phyloP scores from a whole-genome alignment of 2,329 filamentous ascomycete genomes.

The Cryphonectria naterciae region DNA sequence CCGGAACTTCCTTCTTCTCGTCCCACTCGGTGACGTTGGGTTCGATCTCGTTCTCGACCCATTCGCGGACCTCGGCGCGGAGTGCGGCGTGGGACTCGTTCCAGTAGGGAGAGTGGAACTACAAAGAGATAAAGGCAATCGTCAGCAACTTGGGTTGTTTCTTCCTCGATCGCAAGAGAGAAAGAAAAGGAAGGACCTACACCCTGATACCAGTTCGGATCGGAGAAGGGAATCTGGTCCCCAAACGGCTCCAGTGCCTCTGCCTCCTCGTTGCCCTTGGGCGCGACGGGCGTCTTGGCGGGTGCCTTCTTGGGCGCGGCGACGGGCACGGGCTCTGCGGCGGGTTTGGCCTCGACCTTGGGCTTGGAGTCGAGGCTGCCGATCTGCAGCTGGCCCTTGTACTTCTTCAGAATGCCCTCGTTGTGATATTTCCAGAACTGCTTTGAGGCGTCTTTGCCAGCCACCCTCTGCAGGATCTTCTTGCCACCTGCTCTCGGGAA shows the following conservation, averaged over 20 bases:
- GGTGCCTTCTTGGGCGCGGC: constrained; percentile 51
- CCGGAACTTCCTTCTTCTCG: constrained; percentile 87
- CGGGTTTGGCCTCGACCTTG: constrained; percentile 54
- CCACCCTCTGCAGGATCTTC: constrained; percentile 67
- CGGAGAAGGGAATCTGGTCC: constrained; percentile 84
- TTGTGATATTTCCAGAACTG: constrained; percentile 81
- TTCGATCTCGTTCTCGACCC: constrained; percentile 88
- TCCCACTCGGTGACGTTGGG: constrained; percentile 96
- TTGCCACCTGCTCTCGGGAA: constrained; percentile 54
- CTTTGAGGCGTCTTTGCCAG: constrained; percentile 68
- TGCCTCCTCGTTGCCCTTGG: constrained; percentile 51
- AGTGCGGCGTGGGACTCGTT: constrained; percentile 92
- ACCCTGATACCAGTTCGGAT: constrained; percentile 93
- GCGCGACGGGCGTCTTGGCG: constrained; percentile 36
- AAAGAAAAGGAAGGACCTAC: constrained; percentile 55
- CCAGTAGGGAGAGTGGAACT: constrained; percentile 97
- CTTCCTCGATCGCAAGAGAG: background rate
- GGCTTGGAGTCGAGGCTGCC: constrained; percentile 90
- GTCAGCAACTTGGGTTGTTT: background rate
- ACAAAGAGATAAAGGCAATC: background rate
- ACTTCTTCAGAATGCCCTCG: constrained; percentile 86
- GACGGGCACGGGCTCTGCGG: constrained; percentile 56
- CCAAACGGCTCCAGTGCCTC: constrained; percentile 86
- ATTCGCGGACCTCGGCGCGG: constrained; percentile 87
- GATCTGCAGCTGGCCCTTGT: constrained; percentile 74